Evolutionary conservation across 371 early-diverging fungal genomes (phyloP), one percentile per base, ranked within the genome.

Genomic region (Mortierella sp.): DNA sequence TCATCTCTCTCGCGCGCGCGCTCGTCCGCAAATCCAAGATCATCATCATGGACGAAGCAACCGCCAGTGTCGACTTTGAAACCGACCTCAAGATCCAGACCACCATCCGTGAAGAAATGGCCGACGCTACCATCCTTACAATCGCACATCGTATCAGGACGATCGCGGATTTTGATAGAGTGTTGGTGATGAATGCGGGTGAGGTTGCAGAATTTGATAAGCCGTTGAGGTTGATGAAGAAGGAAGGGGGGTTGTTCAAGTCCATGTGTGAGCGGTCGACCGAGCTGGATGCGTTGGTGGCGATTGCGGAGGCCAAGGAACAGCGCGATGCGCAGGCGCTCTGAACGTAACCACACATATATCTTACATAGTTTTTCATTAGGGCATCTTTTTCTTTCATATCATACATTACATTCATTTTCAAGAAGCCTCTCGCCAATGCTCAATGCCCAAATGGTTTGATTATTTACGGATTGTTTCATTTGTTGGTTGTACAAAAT

Each of bases 41-140:
- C 69, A 93, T 96, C 28, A 88, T 97, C 71, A 89, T 96, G 89
- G 96, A 95, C 80, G 97, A 97, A 87, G 96, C 97, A 0, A 97
- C 97, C 0, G 95, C 98, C 0, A 89, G 89, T 24, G 91, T 96
- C 6, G 96, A 96, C 81, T 91, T 91, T 74, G 89, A 90, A 24
- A 92, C 95, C 1, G 95, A 94, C 78, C 80, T 76, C 40, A 88
- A 87, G 73, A 93, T 93, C 77, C 95, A 93, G 87, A 81, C 88
- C 59, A 94, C 96, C 2, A 96, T 97, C 70, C 90, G 96, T 40
- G 71, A 88, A 28, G 93, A 93, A 72, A 91, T 92, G 87, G 74
- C 79, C 16, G 75, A 88, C 40, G 89, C 91, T 44, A 94, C 94
- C 0, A 77, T 93, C 53, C 69, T 95, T 55, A 91, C 92, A 64